Base-by-base conservation (phyloP, 306 rosid species). In the Fagus sylvatica region DNA sequence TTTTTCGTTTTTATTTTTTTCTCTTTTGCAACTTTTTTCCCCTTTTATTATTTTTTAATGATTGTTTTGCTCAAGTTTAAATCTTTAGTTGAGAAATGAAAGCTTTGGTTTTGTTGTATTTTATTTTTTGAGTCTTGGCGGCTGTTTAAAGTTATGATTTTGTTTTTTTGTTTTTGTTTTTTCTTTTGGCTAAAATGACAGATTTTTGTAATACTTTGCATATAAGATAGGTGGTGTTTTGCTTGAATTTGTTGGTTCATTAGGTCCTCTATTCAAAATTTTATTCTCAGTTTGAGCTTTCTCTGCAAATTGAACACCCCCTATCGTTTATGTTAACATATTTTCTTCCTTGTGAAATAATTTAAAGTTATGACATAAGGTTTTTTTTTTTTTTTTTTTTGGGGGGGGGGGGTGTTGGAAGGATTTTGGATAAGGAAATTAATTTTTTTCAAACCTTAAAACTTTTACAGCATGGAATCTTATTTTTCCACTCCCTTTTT, bases 241-340 rank as follows among this genome's bases (percentile, higher is more conserved):
- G 53, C 59, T 43, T 57, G 15, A 64, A 51, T 70, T 37, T 33
- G 42, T 73, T 40, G n/a, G 64, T 34, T 75, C 33, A 0, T 51
- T 81, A 74, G 74, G 43, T 34, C 19, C 43, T 34, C 43, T 65
- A 17, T 3, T 6, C 17, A 39, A 8, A 1, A 33, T 10, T 71
- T 53, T 43, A 15, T 40, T 7, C 9, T 69, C 56, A 5, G 77
- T 79, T 74, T 83, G 66, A 65, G 59, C 51, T 74, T 73, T 53
- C 62, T 6, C 39, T 86, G 37, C 41, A 74, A 61, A 71, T 78
- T 71, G 33, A 10, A 75, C 70, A 15, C 75, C 33, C 39, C 39
- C 30, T 16, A 11, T 49, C 40, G 28, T 3, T 28, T 8, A 49
- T 37, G 5, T 49, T 72, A 79, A 69, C 70, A 77, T 66, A 5